These are phyloP conservation scores for Ogataea nonfermentans DNA, from an alignment of 805 yeast species.

Conservation along the genomic window DNA sequence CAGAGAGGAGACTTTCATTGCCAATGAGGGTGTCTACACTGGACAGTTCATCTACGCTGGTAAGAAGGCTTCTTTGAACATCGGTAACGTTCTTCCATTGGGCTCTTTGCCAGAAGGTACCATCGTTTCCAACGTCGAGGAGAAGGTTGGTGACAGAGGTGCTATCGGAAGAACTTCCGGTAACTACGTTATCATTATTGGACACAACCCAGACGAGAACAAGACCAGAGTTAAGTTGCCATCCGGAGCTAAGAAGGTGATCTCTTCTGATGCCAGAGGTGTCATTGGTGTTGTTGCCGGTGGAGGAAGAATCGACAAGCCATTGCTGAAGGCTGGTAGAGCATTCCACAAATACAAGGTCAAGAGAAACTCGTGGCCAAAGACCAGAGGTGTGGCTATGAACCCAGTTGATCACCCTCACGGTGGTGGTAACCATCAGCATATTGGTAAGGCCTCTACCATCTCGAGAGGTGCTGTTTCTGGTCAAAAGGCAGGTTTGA, in stretches of 20 bases:
- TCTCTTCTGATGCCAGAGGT: conserved; percentile 97
- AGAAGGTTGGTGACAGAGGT: conserved; percentile 99
- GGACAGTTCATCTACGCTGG: conserved; percentile 99
- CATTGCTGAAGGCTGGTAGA: conserved; percentile 99
- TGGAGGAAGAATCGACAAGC: conserved; percentile 99
- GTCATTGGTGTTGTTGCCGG: conserved; percentile 99
- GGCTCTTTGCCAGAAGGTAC: conserved; percentile 99
- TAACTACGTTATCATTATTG: conserved; percentile 97
- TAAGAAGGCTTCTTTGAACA: conserved; percentile 94
- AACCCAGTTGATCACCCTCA: conserved; percentile 99
- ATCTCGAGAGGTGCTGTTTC: conserved; percentile 99
- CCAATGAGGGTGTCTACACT: conserved; percentile 99
- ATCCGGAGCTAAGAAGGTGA: conserved; percentile 97
- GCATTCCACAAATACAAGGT: conserved; percentile 99
- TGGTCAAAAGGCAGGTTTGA: conserved; percentile 99
- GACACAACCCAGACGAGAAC: conserved; percentile 99
- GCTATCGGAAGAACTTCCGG: conserved; percentile 99
- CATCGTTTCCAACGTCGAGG: conserved; percentile 96
- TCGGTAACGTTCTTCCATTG: conserved; percentile 96
- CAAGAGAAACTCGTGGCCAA: conserved; percentile 99
- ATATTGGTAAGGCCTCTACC: conserved; percentile 99
- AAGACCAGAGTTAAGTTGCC: conserved; percentile 99
- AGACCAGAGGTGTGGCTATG: conserved; percentile 99
- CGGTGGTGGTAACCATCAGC: conserved; percentile 99
- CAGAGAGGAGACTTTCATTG: conserved; percentile 98